Base-by-base conservation (phyloP, 1,284 basidiomycete genomes). In the Fomes fomentarius region DNA sequence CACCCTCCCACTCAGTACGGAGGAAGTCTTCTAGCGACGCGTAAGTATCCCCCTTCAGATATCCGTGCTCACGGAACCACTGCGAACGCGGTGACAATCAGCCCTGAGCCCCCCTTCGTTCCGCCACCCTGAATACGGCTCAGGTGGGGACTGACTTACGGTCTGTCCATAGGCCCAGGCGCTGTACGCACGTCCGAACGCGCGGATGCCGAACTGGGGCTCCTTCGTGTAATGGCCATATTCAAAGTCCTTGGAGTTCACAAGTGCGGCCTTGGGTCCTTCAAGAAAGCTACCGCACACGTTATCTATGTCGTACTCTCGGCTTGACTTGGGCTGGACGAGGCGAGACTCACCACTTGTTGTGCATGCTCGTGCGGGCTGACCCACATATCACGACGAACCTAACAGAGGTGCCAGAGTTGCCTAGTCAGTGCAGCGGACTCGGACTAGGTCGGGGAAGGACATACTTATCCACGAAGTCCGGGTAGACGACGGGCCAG, bases 91-190 rank as follows among this genome's bases (percentile, higher is more conserved):
- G 3, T 37, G 11, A 14, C n/a, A n/a, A 37, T 12, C 35, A 37
- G 3, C 17, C 35, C 15, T 37, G 11, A 2, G 12, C 35, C n/a
- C 35, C 3, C n/a, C 35, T 14, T 12, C 35, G 9, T 3, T 9
- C 17, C 3, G 35, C n/a, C 35, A 9, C n/a, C n/a, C n/a, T n/a
- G n/a, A n/a, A 19, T 14, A 17, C 35, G 35, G n/a, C n/a, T 14
- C 6, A 24, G 21, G 21, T 39, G 38, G 38, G 19, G 11, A 24
- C 3, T 19, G 17, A 67, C 73, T 50, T 51, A 77, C 81, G 14
- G 80, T 73, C 62, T 83, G 80, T 14, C 83, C 76, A 60, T 84
- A 83, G 12, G 82, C 81, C 82, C 84, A 85, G 14, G 82, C 80
- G 53, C 77, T 78, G 63, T 83, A 85, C 2, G 76, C 83, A 19